Percentiles rank a stretch among this genome's conserved stretches.
These are phyloP conservation scores for Fraxinus latifolia DNA, from an alignment of 305 asterid species.

Conservation along the genomic window DNA sequence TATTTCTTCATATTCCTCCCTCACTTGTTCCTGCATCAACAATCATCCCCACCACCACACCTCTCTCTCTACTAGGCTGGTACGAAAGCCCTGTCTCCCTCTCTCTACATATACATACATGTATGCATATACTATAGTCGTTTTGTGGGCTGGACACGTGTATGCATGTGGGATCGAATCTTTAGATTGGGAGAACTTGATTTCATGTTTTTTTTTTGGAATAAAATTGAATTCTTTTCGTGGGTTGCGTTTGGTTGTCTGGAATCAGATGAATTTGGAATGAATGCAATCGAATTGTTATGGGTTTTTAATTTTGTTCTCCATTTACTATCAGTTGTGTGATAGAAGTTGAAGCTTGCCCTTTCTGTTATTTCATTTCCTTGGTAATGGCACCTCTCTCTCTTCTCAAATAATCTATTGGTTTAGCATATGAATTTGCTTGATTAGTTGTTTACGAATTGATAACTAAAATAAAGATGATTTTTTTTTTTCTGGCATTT, in stretches of 20 bases:
- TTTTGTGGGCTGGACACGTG: background rate
- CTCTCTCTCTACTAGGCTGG: background rate
- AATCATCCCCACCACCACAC: slow-evolving; percentile 21
- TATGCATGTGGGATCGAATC: slow-evolving; percentile 23
- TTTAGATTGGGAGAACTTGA: slow-evolving; percentile 14
- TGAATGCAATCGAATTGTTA: background rate
- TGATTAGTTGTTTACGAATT: background rate
- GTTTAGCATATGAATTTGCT: background rate
- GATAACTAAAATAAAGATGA: background rate
- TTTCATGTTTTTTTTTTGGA: background rate
- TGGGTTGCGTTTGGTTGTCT: background rate
- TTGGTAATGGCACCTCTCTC: background rate
- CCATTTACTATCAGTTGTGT: slow-evolving; percentile 1
- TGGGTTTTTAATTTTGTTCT: background rate
- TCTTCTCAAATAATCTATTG: background rate
- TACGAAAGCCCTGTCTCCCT: slow-evolving; percentile 19
- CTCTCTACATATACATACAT: background rate
- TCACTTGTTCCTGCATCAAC: slow-evolving; percentile 18
- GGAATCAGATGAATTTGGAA: background rate
- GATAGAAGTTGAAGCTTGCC: slow-evolving; percentile 3
- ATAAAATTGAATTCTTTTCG: background rate
- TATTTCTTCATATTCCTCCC: slow-evolving; percentile 28
- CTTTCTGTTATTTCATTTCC: background rate
- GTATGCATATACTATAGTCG: background rate
- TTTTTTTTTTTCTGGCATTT: background rate